Evolutionary conservation across 73 alveolate genomes (phyloP), one percentile per base, ranked within the genome.

Genomic region (Paramecium sexaurelia): DNA sequence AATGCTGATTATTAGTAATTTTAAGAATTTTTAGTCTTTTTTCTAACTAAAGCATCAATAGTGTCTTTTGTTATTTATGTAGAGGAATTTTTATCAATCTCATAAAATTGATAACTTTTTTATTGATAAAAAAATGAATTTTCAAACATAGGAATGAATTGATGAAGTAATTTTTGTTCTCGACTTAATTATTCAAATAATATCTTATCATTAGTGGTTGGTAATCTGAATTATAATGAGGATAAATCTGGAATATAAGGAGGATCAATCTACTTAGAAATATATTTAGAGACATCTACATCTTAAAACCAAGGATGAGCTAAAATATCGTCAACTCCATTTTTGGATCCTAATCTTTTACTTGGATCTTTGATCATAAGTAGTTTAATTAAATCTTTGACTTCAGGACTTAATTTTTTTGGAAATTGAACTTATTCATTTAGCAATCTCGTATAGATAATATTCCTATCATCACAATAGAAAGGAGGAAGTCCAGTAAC

Each of bases 401-500:
- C 71, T 43, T 78, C 90, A 2, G 90, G 75, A 78, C 90, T 78
- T 33, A 78, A 22, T 40, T 78, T 78, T 33, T 78, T 78, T 7
- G 90, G 90, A 29, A 78, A 78, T 20, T 19, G 19, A 15, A 78
- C 75, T 43, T 78, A 78, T 78, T 78, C 90, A 43, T 78, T 78
- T 2, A 78, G 51, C 9, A 78, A 39, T 78, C 90, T 20, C 0
- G 90, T 40, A 78, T 78, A 78, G 15, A 78, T 78, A 7, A 78
- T 75, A 32, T 88, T 41, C 61, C 73, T 92, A 66, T 94, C 85
- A 4, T 94, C 93, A 6, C 93, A 94, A 55, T 93, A 92, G 55
- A 94, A 94, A 9, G 97, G 97, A 1, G 97, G 97, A 6, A 94
- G 43, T 15, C 97, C 97, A 11, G 92, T 87, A 4, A 94, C 94